Percentiles rank a stretch among this genome's conserved stretches.
Evolutionary conservation across 108 stramenopile species (phyloP).

Genomic region (Skeletonema costatum): DNA sequence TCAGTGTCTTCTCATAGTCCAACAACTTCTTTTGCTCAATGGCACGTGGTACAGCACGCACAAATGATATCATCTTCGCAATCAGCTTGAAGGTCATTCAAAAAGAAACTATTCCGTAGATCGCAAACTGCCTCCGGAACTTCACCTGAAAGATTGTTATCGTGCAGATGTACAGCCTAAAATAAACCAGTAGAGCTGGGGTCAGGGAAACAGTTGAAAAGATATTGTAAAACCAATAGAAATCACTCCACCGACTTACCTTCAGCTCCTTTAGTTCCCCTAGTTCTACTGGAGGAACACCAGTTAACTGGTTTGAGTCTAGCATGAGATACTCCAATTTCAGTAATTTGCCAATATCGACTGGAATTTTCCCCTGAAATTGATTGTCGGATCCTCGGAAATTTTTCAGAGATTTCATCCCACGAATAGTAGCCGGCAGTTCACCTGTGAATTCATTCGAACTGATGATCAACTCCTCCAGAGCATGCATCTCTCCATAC

Average conservation of each 20-base stretch:
- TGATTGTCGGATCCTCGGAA: conserved; percentile 39
- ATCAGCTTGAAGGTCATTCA: conserved; percentile 30
- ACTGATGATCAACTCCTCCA: conserved; percentile 37
- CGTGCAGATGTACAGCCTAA: conserved; percentile 29
- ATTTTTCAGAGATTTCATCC: conserved; percentile 30
- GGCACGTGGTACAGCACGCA: conserved; percentile 18
- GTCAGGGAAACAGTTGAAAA: not conserved
- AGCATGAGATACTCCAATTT: conserved; percentile 45
- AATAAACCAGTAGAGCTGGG: not conserved
- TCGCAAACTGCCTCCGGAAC: conserved; percentile 31
- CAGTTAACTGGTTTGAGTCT: conserved; percentile 36
- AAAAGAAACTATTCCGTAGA: conserved; percentile 23
- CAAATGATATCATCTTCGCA: conserved; percentile 25
- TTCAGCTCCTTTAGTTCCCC: conserved; percentile 38
- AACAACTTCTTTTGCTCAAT: not conserved
- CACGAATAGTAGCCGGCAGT: conserved; percentile 40
- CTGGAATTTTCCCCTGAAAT: conserved; percentile 35
- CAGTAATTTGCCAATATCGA: conserved; percentile 40
- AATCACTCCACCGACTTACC: conserved; percentile 6
- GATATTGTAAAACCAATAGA: not conserved
- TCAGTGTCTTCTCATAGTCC: conserved; percentile 25
- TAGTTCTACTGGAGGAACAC: conserved; percentile 20
- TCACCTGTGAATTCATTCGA: conserved; percentile 60
- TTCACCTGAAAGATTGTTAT: conserved; percentile 27
- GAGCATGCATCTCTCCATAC: conserved; percentile 41